phyloP scores from a whole-genome alignment of 164 flowering plant species.

The Umbilicus rupestris region DNA sequence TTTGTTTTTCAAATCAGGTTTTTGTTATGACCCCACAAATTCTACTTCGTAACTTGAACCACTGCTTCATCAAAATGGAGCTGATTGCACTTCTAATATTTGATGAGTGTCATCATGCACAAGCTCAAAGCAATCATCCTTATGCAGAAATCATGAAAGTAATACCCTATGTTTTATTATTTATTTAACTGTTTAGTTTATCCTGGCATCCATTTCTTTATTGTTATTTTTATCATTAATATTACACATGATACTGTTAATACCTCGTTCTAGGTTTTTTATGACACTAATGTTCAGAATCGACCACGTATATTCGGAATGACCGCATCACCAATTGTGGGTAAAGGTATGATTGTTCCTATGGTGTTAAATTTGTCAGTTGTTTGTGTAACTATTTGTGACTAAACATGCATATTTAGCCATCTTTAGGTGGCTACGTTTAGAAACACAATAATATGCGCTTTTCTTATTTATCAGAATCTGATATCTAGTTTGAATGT shows the following conservation, averaged over 20 bases:
- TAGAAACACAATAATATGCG: neutral
- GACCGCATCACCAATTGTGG: constrained; percentile 93
- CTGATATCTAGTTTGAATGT: neutral
- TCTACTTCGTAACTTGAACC: constrained; percentile 57
- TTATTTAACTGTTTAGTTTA: neutral
- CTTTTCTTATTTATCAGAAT: neutral
- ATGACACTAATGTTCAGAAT: constrained; percentile 24
- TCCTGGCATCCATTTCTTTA: neutral
- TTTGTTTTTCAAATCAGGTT: constrained; percentile 43
- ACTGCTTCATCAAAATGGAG: constrained; percentile 80
- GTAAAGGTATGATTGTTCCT: constrained; percentile 57
- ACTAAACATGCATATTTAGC: neutral
- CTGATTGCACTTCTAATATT: constrained; percentile 75
- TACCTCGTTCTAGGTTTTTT: constrained; percentile 44
- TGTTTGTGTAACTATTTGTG: neutral
- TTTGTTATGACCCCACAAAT: constrained; percentile 93
- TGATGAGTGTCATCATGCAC: constrained; percentile 99
- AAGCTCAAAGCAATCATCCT: constrained; percentile 77
- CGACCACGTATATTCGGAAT: constrained; percentile 93
- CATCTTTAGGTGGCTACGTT: neutral
- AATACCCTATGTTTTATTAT: neutral
- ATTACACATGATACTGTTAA: neutral
- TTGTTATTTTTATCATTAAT: neutral
- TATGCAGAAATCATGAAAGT: constrained; percentile 95
- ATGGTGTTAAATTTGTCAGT: neutral